Conservation (phyloP, 2,329 filamentous ascomycete species). For the Trichoderma sp. region DNA sequence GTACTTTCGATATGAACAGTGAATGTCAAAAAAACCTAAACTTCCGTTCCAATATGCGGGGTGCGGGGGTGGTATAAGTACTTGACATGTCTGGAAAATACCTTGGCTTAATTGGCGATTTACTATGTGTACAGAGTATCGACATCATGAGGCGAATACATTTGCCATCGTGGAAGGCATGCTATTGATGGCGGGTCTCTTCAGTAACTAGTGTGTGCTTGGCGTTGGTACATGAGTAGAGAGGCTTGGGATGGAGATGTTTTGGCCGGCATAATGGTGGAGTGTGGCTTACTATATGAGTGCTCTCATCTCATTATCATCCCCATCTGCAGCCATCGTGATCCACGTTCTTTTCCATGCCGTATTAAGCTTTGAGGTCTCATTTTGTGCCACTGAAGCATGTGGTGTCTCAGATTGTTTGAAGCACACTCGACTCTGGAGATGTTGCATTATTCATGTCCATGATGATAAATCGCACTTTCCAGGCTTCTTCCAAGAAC, state of each 20-base stretch:
- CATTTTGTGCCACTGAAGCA: neutral
- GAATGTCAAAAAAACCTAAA: neutral
- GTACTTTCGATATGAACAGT: neutral
- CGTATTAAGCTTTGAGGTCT: neutral
- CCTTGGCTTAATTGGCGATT: neutral
- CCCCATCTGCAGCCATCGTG: neutral
- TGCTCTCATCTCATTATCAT: neutral
- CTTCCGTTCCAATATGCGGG: neutral
- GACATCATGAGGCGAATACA: neutral
- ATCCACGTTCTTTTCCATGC: neutral
- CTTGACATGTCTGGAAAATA: neutral
- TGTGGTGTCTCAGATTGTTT: neutral
- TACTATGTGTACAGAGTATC: neutral
- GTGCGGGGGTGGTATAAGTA: conserved; percentile 24
- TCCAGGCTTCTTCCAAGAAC: neutral
- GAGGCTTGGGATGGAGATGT: neutral
- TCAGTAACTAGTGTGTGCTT: conserved; percentile 10
- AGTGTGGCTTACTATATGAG: neutral
- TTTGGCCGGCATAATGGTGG: neutral
- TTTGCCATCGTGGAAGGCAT: neutral
- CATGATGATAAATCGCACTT: neutral
- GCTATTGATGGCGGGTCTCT: conserved; percentile 6
- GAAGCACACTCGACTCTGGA: neutral
- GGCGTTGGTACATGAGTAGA: neutral
- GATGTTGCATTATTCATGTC: neutral